Conservation (phyloP, 2,329 filamentous ascomycete species). For the Pseudonectria buxi region DNA sequence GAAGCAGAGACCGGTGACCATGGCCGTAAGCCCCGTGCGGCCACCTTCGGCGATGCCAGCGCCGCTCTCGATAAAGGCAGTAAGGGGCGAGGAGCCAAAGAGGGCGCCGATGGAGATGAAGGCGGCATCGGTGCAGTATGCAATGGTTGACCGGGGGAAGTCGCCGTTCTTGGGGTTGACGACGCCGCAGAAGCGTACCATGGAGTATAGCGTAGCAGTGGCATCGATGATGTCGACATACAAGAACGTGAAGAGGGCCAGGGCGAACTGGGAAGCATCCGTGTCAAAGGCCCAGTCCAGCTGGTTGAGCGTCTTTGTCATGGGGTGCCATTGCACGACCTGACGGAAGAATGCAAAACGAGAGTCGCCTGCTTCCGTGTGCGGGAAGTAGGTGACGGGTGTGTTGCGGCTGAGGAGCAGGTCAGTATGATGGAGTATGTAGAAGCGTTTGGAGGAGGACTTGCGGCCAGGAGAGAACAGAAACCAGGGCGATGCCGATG, state of each 20-base stretch:
- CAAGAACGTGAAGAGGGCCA: constrained; percentile 70
- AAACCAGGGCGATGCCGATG: constrained; percentile 64
- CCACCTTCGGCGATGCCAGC: constrained; percentile 72
- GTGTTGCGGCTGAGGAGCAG: constrained; percentile 49
- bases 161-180: constrained; percentile 63
- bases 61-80: constrained; percentile 68
- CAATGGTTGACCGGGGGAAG: constrained; percentile 77
- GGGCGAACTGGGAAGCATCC: constrained; percentile 55
- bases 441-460: constrained; percentile 19
- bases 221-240: constrained; percentile 77
- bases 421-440: constrained; percentile 1
- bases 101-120: constrained; percentile 66
- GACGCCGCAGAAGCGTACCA: constrained; percentile 66
- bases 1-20: constrained; percentile 64
- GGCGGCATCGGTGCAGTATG: constrained; percentile 65
- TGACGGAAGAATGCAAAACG: constrained; percentile 68
- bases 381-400: constrained; percentile 65
- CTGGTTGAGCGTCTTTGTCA: constrained; percentile 53
- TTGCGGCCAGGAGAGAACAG: constrained; percentile 68
- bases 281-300: constrained; percentile 59
- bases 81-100: constrained; percentile 64
- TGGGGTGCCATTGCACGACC: constrained; percentile 65
- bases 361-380: constrained; percentile 55
- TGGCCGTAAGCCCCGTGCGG: constrained; percentile 64
- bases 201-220: constrained; percentile 73